Base-by-base conservation (phyloP, 2,329 filamentous ascomycete genomes). In the Nigrograna mackinnonii region DNA sequence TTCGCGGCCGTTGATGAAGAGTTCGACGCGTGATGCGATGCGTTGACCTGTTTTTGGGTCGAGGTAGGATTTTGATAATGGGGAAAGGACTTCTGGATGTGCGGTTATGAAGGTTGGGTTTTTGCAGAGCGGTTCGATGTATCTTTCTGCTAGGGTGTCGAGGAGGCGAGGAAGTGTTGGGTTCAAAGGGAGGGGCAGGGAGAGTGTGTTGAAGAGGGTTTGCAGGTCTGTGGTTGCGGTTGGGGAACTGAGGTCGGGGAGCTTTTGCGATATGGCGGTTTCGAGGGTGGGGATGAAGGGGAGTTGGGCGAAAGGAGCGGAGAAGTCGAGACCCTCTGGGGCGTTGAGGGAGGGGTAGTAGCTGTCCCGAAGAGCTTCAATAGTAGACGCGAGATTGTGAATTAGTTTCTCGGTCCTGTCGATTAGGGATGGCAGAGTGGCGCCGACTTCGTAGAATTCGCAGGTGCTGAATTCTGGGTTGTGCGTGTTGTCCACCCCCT, bases 381-480 rank as follows among this genome's bases (percentile, higher is more conserved):
- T 53, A n/a, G 58, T 55, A 5, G 37, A 44, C n/a, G 58, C 54
- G 0, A 68, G 54, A 17, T 52, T 55, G n/a, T 57, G 53, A 22
- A 96, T 69, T 35, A 97, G 70, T 12, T 78, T 73, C 65, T 94
- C 87, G 1, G 92, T 97, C 63, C 84, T 82, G 16, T 69, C 64
- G 60, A 95, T 91, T 37, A 97, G 74, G 31, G 88, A 82, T 24
- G 84, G 74, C 0, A 96, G 78, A 50, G 86, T 87, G 46, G 86
- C 84, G 59, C 91, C 95, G 3, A 91, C 86, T 47, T 87, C 85
- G 70, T 99, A 99, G 71, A 96, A 97, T 71, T 99, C 94, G 75
- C 92, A 97, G 46, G 89, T 97, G 33, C 89, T 94, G 71, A 97
- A 99, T 64, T 99, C 94, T 0, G 94, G 92, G 62, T 99, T 99